Base-by-base conservation (phyloP, 192 early-diverging fungal genomes). In the Thoreauomyces humboldtii region DNA sequence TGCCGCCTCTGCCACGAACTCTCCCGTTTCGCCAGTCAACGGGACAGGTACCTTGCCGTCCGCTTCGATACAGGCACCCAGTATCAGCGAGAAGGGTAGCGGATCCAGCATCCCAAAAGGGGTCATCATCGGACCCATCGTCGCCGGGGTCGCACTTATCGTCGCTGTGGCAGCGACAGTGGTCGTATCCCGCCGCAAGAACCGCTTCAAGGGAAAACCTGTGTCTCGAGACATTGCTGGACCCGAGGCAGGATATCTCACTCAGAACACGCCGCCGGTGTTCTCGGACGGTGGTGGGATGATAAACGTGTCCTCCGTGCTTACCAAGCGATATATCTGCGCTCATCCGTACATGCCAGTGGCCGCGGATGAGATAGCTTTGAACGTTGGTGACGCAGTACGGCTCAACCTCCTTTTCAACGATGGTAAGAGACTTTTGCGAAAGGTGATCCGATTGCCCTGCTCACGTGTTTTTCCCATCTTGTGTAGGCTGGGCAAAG, bases 361-460 rank as follows among this genome's bases (percentile, higher is more conserved):
- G n/a, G 69, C 65, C 14, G 43, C 58, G 19, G 73, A 75, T 31
- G 73, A 75, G 57, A 57, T 75, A 28, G 29, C 27, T 12, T 48
- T 75, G 69, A 44, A 47, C 11, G 55, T 61, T 9, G 73, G 73
- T 7, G 73, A 75, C 38, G 36, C 43, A 21, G 69, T 75, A 17
- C 24, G 56, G 41, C 41, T 75, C 34, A 61, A 57, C 31, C 54
- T 75, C 19, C 37, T 77, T 38, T 77, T 74, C 52, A 71, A 66
- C 53, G 76, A 77, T 68, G 76, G 76, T 4, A 67, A 65, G 72
- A 41, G 11, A 12, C 38, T 41, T 41, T n/a, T 41, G 38, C 38
- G 38, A 41, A 41, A 41, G 11, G 11, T 41, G 11, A n/a, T n/a
- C 38, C 38, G 11, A 12, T 9, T 41, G 9, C 38, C 11, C 38